Evolutionary conservation across 306 rosid species (phyloP).

Genomic region (Trifolium fragiferum): DNA sequence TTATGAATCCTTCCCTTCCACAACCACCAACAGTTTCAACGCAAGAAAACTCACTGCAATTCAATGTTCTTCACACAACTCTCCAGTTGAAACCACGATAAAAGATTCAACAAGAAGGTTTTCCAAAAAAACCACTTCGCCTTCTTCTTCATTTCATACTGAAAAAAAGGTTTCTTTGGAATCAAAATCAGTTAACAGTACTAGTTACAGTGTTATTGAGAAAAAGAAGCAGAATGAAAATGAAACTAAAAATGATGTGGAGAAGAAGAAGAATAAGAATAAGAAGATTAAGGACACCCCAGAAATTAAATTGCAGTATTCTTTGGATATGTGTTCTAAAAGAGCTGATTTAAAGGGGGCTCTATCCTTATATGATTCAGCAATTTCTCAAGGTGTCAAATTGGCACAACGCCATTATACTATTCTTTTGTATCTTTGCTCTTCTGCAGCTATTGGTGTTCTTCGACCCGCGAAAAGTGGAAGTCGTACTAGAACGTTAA

Average conservation of each 20-base stretch:
- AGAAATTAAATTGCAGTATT: constrained; percentile 51
- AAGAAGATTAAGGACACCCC: constrained; percentile 53
- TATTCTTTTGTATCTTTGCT: constrained; percentile 81
- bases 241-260: constrained; percentile 37
- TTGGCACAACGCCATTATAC: constrained; percentile 79
- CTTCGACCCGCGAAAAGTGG: constrained; percentile 92
- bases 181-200: constrained; percentile 9
- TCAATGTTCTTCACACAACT: constrained; percentile 48
- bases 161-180: constrained; percentile 46
- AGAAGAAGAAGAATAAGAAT: constrained; percentile 13
- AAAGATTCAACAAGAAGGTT: neutral
- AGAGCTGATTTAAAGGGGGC: constrained; percentile 79
- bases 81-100: constrained; percentile 25
- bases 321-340: constrained; percentile 84
- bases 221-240: constrained; percentile 26
- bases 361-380: constrained; percentile 67
- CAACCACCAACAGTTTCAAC: constrained; percentile 36
- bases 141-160: constrained; percentile 12
- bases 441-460: constrained; percentile 89
- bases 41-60: constrained; percentile 27
- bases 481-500: constrained; percentile 55
- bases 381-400: constrained; percentile 55
- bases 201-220: constrained; percentile 27
- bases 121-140: constrained; percentile 41
- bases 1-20: constrained; percentile 3